These are phyloP conservation scores for Penicillium brevicompactum DNA, from an alignment of 2,329 filamentous ascomycete genomes.

Conservation along the genomic window DNA sequence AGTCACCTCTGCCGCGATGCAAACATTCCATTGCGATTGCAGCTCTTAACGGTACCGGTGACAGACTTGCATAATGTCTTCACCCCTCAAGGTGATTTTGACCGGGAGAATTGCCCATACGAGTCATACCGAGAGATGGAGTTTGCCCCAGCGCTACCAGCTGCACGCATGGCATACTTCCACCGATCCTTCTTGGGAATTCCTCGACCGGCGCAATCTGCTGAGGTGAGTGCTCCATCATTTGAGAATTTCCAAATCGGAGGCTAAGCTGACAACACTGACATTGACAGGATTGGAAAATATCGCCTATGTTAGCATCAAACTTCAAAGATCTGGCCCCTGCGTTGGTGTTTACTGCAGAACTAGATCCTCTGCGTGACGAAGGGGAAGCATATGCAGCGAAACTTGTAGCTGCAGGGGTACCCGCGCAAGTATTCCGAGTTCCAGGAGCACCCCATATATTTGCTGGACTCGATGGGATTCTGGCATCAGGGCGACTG, in stretches of 20 bases:
- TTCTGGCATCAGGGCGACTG: conserved; percentile 31
- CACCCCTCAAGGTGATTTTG: conserved; percentile 37
- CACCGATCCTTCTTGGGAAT: conserved; percentile 42
- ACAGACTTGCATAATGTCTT: conserved; percentile 41
- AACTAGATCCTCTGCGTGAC: conserved; percentile 46
- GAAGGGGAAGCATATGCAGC: conserved; percentile 44
- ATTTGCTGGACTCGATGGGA: conserved; percentile 32
- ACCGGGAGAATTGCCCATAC: conserved; percentile 40
- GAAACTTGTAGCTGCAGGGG: conserved; percentile 40
- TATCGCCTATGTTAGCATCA: conserved; percentile 43
- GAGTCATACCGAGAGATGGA: conserved; percentile 45
- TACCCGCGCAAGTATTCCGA: conserved; percentile 33
- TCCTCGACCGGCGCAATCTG: conserved; percentile 36
- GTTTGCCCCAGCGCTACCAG: conserved; percentile 37
- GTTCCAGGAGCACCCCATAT: conserved; percentile 39
- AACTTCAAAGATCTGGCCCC: conserved; percentile 40
- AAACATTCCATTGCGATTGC: conserved; percentile 38
- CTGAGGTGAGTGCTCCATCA: conserved; percentile 31
- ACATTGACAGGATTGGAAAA: conserved; percentile 41
- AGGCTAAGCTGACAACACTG: neutral
- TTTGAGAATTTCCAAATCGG: no score
- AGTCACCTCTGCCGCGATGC: conserved; percentile 42
- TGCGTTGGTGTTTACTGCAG: conserved; percentile 43
- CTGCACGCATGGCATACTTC: conserved; percentile 43
- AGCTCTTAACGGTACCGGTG: conserved; percentile 41